Percentiles rank a stretch among this genome's conserved stretches.
These are phyloP conservation scores for Eucalyptus curtisii DNA, from an alignment of 345 rosid species.

Conservation along the genomic window DNA sequence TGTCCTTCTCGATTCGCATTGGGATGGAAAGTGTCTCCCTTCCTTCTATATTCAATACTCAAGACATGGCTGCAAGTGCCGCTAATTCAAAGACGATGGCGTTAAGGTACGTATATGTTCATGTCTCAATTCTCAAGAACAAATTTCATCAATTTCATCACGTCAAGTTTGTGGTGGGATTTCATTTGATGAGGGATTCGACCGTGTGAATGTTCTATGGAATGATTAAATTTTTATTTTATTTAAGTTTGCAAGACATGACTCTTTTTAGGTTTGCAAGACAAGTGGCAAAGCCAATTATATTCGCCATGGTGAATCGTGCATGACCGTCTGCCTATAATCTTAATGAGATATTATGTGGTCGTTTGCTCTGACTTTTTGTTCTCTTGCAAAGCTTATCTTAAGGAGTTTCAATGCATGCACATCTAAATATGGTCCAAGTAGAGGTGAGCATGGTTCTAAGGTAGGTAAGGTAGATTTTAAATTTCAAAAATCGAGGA, in stretches of 20 bases:
- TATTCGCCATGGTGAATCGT: not conserved
- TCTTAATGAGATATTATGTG: not conserved
- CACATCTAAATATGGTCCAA: not conserved
- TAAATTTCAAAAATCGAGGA: too few relatives aligned
- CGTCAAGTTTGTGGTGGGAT: not conserved
- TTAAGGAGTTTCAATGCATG: rapidly evolving
- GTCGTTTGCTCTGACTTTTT: not conserved
- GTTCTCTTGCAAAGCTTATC: not conserved
- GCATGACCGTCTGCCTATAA: not conserved
- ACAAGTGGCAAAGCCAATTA: not conserved
- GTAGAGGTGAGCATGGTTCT: rapidly evolving
- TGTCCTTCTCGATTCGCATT: not conserved
- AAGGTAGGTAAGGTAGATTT: rapidly evolving
- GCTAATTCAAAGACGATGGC: not conserved
- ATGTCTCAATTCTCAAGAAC: not conserved
- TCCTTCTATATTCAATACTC: not conserved
- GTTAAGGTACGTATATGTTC: not conserved
- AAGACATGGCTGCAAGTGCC: not conserved
- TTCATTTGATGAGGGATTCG: not conserved
- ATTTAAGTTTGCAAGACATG: not conserved
- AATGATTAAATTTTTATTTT: not conserved
- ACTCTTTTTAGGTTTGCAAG: not conserved
- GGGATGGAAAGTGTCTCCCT: not conserved
- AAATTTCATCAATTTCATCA: not conserved
- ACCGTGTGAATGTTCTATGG: not conserved